phyloP scores from a whole-genome alignment of 192 early-diverging fungal species.

The Diversispora epigaea region DNA sequence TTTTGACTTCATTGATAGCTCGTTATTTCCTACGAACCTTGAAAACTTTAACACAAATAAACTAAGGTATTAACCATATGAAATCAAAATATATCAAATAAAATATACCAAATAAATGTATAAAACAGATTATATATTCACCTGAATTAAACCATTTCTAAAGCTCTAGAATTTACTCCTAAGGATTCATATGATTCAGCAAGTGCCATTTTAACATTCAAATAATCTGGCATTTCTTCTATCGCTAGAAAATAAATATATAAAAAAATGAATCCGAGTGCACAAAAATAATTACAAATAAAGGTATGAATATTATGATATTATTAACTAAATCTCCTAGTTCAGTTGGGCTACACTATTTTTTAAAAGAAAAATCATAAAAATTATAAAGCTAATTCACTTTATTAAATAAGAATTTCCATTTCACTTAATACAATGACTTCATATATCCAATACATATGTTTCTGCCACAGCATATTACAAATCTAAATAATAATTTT shows the following conservation, averaged over 20 bases:
- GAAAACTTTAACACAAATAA: no score
- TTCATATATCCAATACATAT: conserved; percentile 64
- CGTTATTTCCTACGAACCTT: no score
- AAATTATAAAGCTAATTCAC: no score
- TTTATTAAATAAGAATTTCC: conserved; percentile 33
- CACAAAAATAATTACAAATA: not conserved
- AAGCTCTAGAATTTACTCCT: conserved; percentile 55
- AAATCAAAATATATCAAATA: no score
- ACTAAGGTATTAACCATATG: no score
- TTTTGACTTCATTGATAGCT: no score
- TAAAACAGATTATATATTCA: conserved; percentile 15
- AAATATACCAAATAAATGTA: not conserved
- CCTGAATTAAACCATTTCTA: conserved; percentile 51
- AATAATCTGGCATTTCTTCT: conserved; percentile 60
- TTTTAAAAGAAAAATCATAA: not conserved
- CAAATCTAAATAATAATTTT: conserved; percentile 63
- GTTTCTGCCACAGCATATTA: conserved; percentile 75
- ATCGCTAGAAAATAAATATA: conserved; percentile 40
- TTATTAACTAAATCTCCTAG: conserved; percentile 57
- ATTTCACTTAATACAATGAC: conserved; percentile 45
- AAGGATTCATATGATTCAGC: conserved; percentile 73
- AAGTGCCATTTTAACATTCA: conserved; percentile 66
- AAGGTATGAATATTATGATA: not conserved
- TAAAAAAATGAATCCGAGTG: no score
- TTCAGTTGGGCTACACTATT: conserved; percentile 34